These are phyloP conservation scores for Pyrenophora tritici-repentis DNA, from an alignment of 2,329 filamentous ascomycete genomes.

Conservation along the genomic window DNA sequence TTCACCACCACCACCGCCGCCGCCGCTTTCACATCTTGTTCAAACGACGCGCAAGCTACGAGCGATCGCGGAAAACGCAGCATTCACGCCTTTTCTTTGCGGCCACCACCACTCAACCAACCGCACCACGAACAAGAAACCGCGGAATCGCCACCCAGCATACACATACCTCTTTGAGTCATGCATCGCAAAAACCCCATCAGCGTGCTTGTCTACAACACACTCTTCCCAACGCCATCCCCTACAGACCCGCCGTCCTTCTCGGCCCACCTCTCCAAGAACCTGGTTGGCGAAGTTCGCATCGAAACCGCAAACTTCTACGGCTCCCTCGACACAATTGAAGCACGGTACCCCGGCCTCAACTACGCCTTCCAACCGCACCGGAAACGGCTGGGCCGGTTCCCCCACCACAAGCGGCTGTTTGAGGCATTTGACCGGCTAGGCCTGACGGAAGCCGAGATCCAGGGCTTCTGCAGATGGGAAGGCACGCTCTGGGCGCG, in stretches of 20 bases:
- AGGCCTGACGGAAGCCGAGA: constrained; percentile 70
- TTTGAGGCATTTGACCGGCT: constrained; percentile 77
- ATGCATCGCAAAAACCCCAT: constrained; percentile 75
- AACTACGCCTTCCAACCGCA: constrained; percentile 77
- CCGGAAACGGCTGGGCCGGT: constrained; percentile 76
- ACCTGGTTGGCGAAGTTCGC: constrained; percentile 76
- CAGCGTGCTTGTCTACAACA: constrained; percentile 74
- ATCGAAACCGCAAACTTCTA: constrained; percentile 80
- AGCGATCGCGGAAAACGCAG: constrained; percentile 3
- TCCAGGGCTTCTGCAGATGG: constrained; percentile 76
- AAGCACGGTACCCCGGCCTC: constrained; percentile 80
- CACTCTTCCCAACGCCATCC: constrained; percentile 72
- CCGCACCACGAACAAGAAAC: not conserved
- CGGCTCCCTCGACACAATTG: constrained; percentile 76
- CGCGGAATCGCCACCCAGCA: not conserved
- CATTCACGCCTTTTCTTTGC: no score
- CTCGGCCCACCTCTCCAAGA: constrained; percentile 69
- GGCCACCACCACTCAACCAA: constrained; percentile 6
- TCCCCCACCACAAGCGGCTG: constrained; percentile 74
- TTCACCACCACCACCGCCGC: not conserved
- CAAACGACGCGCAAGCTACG: constrained; percentile 7
- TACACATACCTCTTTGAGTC: constrained; percentile 25
- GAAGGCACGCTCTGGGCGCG: constrained; percentile 84
- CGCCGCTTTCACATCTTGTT: not conserved
- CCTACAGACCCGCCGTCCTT: constrained; percentile 73